These are phyloP conservation scores for Solanum commersonii DNA, from an alignment of 257 asterid genomes.

Conservation along the genomic window DNA sequence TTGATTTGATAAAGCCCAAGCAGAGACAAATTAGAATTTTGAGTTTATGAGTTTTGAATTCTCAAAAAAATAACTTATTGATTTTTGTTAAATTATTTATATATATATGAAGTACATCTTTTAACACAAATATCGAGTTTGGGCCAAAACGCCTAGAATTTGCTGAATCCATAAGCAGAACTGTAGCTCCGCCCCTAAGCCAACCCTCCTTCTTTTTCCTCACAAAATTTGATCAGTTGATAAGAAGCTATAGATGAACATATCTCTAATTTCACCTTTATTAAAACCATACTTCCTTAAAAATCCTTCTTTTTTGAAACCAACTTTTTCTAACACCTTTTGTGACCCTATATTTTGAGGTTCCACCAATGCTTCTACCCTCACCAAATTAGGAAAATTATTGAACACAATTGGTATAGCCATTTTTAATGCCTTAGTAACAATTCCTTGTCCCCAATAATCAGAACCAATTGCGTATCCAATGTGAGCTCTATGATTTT, in stretches of 20 bases:
- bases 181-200: neutral
- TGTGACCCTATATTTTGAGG: slow-evolving; percentile 57
- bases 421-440: slow-evolving; percentile 33
- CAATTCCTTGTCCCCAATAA: slow-evolving; percentile 57
- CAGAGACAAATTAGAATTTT: neutral
- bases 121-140: too few species aligned
- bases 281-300: slow-evolving; percentile 55
- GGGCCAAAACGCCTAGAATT: accelerated
- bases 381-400: slow-evolving; percentile 31
- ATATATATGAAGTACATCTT: too few species aligned
- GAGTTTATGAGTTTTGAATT: neutral
- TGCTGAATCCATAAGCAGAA: neutral
- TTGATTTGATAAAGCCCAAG: neutral
- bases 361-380: slow-evolving; percentile 71
- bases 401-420: slow-evolving; percentile 34
- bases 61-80: too few species aligned
- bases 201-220: neutral
- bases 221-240: slow-evolving; percentile 14
- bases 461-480: slow-evolving; percentile 44
- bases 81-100: too few species aligned
- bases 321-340: slow-evolving; percentile 53
- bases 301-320: slow-evolving; percentile 51
- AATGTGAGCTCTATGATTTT: slow-evolving; percentile 48
- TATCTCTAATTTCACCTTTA: slow-evolving; percentile 51
- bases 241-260: slow-evolving; percentile 56